Percentiles rank a stretch among this genome's conserved stretches.
These are phyloP conservation scores for Tolypocladium amazonense DNA, from an alignment of 2,329 filamentous ascomycete genomes.

Conservation along the genomic window DNA sequence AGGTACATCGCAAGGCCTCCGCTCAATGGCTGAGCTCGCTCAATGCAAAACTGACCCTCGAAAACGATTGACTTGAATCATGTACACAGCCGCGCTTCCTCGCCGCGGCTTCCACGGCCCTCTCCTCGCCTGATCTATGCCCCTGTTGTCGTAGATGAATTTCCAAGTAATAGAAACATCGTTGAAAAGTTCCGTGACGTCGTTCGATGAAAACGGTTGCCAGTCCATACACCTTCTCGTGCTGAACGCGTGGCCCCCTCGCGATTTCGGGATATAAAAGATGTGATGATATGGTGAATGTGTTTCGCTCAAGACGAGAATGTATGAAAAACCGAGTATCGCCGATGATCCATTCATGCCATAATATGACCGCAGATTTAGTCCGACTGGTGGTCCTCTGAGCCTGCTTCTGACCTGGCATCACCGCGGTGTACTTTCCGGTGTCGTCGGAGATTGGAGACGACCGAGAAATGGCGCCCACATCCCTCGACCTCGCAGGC, in stretches of 20 bases:
- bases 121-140: conserved; percentile 8
- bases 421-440: conserved; percentile 85
- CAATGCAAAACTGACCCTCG: conserved; percentile 13
- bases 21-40: neutral
- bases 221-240: neutral
- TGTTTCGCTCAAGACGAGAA: neutral
- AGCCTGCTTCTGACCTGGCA: conserved; percentile 49
- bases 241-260: neutral
- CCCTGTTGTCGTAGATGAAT: conserved; percentile 6
- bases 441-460: conserved; percentile 88
- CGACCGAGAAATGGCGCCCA: conserved; percentile 91
- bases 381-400: conserved; percentile 52
- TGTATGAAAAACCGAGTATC: neutral
- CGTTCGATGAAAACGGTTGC: neutral
- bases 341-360: neutral
- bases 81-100: conserved; percentile 14
- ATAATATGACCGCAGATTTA: conserved; percentile 16
- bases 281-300: neutral
- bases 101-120: conserved; percentile 3
- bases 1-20: conserved; percentile 6
- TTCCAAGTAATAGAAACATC: conserved; percentile 1
- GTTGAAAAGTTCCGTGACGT: conserved; percentile 2
- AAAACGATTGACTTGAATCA: conserved; percentile 13
- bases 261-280: neutral
- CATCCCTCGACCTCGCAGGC: conserved; percentile 91